Percentiles rank a stretch among this genome's conserved stretches.
These are phyloP conservation scores for Eucommia ulmoides DNA, from an alignment of 257 asterid genomes.

Conservation along the genomic window DNA sequence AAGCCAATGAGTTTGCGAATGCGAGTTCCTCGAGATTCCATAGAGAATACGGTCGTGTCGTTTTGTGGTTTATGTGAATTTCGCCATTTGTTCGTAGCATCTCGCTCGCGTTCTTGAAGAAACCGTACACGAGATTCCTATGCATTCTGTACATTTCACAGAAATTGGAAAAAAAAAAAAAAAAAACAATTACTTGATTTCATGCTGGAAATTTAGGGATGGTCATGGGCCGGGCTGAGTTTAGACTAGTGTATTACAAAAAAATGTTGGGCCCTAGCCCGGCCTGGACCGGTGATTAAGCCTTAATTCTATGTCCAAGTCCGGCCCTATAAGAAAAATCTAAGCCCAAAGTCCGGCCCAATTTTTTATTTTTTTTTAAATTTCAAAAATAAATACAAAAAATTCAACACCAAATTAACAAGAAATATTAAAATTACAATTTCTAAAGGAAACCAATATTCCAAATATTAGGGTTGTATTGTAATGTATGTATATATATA, in stretches of 20 bases:
- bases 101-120: conserved; percentile 26
- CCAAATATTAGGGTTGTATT: too few species aligned
- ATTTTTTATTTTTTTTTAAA: too few species aligned
- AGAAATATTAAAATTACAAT: too few species aligned
- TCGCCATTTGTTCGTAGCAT: conserved; percentile 30
- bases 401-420: too few species aligned
- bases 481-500: too few species aligned
- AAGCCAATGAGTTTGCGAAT: conserved; percentile 9
- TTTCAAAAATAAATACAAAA: too few species aligned
- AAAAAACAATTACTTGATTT: neutral
- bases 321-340: too few species aligned
- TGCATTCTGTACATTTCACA: conserved; percentile 29
- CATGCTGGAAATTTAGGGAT: neutral
- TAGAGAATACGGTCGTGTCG: conserved; percentile 17
- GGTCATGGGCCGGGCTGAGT: neutral
- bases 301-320: too few species aligned
- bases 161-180: neutral
- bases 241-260: neutral
- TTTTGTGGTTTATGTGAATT: conserved; percentile 47
- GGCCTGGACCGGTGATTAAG: too few species aligned
- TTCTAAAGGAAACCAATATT: too few species aligned
- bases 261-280: too few species aligned
- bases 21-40: conserved; percentile 45
- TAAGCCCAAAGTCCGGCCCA: too few species aligned
- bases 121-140: conserved; percentile 28